These are phyloP conservation scores for Fusarium mexicanum DNA, from an alignment of 2,329 filamentous ascomycete species.

Conservation along the genomic window DNA sequence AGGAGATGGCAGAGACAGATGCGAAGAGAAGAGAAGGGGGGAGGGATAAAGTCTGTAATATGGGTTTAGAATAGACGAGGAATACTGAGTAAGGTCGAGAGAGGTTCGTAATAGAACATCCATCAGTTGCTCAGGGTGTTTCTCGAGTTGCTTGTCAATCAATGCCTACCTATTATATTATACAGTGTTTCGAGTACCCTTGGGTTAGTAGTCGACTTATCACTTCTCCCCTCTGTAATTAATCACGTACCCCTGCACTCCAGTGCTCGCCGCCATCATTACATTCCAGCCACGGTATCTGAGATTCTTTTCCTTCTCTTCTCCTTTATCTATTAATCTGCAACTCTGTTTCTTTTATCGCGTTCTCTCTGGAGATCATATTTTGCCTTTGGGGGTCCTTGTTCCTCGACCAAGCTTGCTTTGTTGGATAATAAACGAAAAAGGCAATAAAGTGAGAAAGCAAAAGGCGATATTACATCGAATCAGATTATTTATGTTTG, in stretches of 20 bases:
- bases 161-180: neutral
- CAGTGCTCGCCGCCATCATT: slow-evolving; percentile 6
- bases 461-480: neutral
- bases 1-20: neutral
- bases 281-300: neutral
- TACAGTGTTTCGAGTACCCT: neutral
- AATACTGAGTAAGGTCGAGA: neutral
- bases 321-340: neutral
- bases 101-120: neutral
- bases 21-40: neutral
- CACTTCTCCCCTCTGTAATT: neutral
- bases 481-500: neutral
- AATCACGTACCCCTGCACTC: neutral
- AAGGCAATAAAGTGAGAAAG: neutral
- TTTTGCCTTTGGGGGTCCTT: neutral
- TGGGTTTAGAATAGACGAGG: neutral
- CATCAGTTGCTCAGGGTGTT: neutral
- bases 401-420: neutral
- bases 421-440: neutral
- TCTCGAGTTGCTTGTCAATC: neutral
- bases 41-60: neutral
- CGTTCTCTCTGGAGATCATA: neutral
- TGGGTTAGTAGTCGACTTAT: neutral
- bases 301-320: neutral
- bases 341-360: neutral